A percentile compares a stretch with the other conserved stretches of the same genome.
Conservation (phyloP, 495 filamentous ascomycete genomes). For the Aspergillus cristatus region DNA sequence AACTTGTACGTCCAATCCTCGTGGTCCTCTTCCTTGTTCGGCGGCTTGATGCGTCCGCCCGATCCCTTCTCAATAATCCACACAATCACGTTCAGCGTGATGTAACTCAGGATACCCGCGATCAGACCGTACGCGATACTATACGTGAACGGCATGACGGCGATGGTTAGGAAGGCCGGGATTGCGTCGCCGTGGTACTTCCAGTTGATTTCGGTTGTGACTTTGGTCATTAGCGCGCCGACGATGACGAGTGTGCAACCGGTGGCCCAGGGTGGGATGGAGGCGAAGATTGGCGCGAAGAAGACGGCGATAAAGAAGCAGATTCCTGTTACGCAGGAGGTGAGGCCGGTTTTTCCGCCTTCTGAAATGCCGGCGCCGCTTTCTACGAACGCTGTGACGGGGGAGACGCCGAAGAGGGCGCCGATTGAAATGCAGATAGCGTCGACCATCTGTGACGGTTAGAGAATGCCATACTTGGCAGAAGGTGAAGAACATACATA, state of each 20-base stretch:
- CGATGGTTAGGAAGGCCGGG: conserved; percentile 71
- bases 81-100: conserved; percentile 53
- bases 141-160: conserved; percentile 81
- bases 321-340: conserved; percentile 63
- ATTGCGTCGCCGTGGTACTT: conserved; percentile 66
- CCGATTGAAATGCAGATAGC: conserved; percentile 70
- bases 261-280: conserved; percentile 76
- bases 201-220: conserved; percentile 77
- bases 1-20: conserved; percentile 65
- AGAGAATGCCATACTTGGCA: background rate
- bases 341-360: conserved; percentile 73
- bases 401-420: conserved; percentile 60
- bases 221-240: conserved; percentile 68
- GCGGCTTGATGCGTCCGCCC: conserved; percentile 59
- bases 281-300: conserved; percentile 80
- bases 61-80: conserved; percentile 57
- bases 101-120: conserved; percentile 67
- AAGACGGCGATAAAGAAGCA: conserved; percentile 82
- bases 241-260: conserved; percentile 75
- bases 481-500: conserved; percentile 34
- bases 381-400: conserved; percentile 76
- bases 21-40: conserved; percentile 60
- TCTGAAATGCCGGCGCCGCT: conserved; percentile 78
- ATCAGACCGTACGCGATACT: conserved; percentile 74
- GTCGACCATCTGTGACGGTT: conserved; percentile 49